These are phyloP conservation scores for Withania somnifera DNA, from an alignment of 305 asterid genomes.

Conservation along the genomic window DNA sequence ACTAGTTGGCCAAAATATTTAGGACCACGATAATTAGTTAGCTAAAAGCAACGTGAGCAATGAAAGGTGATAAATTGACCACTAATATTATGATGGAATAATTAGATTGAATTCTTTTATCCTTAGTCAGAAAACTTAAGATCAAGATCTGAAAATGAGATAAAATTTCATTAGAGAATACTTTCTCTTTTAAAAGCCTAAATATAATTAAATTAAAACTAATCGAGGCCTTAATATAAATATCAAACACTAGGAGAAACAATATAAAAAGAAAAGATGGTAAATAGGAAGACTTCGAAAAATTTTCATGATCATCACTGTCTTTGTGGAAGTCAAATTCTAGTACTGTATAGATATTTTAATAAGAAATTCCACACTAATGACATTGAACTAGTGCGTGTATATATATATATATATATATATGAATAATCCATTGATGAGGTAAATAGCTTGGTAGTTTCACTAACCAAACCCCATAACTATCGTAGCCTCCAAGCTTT, in stretches of 20 bases:
- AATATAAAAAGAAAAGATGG: neutral
- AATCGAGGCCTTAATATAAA: rapidly evolving
- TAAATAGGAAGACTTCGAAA: neutral
- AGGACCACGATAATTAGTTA: too few species aligned
- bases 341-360: neutral
- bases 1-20: too few species aligned
- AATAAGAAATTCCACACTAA: neutral
- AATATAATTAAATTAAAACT: neutral
- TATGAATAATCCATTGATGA: slow-evolving; percentile 4
- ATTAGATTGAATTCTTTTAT: neutral
- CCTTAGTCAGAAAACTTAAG: rapidly evolving
- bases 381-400: slow-evolving; percentile 8
- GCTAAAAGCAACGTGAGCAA: neutral
- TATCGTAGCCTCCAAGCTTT: slow-evolving; percentile 13
- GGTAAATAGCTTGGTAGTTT: neutral
- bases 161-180: neutral
- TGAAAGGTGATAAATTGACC: neutral
- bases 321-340: slow-evolving; percentile 6
- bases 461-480: neutral
- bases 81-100: neutral
- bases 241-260: neutral
- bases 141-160: neutral
- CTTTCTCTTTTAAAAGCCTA: neutral
- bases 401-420: too few species aligned
- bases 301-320: too few species aligned